Conservation (phyloP, 257 asterid genomes). For the Nicotiana benthamiana region DNA sequence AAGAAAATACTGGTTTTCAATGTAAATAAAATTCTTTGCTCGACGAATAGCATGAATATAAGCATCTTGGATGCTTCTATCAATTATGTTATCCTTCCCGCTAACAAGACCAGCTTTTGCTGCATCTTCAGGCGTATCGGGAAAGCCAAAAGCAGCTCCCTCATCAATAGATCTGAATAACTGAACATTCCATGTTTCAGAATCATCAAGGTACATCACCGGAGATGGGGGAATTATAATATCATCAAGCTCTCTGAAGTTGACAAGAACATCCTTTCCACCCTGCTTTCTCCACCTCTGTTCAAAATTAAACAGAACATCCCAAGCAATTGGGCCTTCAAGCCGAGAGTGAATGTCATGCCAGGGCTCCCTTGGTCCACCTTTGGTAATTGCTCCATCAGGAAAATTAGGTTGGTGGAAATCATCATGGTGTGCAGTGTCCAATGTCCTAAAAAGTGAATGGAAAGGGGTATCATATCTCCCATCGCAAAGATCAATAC, state of each 20-base stretch:
- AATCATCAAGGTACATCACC: slow-evolving; percentile 59
- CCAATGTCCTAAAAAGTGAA: slow-evolving; percentile 73
- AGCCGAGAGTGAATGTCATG: slow-evolving; percentile 78
- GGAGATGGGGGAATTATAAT: slow-evolving; percentile 66
- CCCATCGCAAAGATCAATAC: slow-evolving; percentile 81
- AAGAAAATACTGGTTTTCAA: slow-evolving; percentile 77
- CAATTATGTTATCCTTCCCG: slow-evolving; percentile 79
- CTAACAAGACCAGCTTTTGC: slow-evolving; percentile 76
- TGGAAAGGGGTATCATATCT: slow-evolving; percentile 82
- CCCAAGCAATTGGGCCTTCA: slow-evolving; percentile 94
- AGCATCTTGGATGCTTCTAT: slow-evolving; percentile 82
- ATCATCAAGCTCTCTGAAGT: slow-evolving; percentile 56
- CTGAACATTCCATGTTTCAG: slow-evolving; percentile 75
- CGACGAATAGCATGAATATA: slow-evolving; percentile 84
- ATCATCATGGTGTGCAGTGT: slow-evolving; percentile 77
- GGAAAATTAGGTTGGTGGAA: slow-evolving; percentile 75
- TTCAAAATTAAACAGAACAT: slow-evolving; percentile 73
- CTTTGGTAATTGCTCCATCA: slow-evolving; percentile 54
- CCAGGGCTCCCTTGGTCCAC: slow-evolving; percentile 94
- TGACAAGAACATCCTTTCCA: slow-evolving; percentile 54
- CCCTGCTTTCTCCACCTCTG: slow-evolving; percentile 93
- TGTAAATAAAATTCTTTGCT: slow-evolving; percentile 65
- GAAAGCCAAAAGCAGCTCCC: slow-evolving; percentile 92
- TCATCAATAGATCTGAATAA: slow-evolving; percentile 77
- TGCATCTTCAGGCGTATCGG: slow-evolving; percentile 74